Percentiles rank a stretch among this genome's conserved stretches.
phyloP scores from a whole-genome alignment of 805 yeast genomes.

The Starmerella stigmatis region DNA sequence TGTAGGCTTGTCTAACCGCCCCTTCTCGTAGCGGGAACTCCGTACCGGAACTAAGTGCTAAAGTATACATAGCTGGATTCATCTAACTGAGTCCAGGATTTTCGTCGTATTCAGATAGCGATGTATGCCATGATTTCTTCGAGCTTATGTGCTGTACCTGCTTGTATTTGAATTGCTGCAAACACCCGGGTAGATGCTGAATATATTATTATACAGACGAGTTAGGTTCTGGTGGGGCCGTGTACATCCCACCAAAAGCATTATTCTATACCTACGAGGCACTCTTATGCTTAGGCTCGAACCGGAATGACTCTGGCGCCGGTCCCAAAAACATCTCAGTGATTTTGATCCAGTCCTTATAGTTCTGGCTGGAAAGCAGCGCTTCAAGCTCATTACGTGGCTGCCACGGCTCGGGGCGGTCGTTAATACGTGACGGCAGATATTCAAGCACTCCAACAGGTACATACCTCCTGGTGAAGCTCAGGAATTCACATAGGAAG shows the following conservation, averaged over 20 bases:
- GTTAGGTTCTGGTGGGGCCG: too few relatives aligned
- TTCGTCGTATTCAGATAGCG: too few relatives aligned
- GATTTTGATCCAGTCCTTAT: conserved; percentile 89
- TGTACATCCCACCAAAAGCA: too few relatives aligned
- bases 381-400: conserved; percentile 93
- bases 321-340: conserved; percentile 93
- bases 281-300: conserved; percentile 91
- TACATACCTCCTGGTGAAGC: conserved; percentile 86
- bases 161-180: too few relatives aligned
- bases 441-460: conserved; percentile 89
- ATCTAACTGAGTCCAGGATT: too few relatives aligned
- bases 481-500: conserved; percentile 84
- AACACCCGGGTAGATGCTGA: too few relatives aligned
- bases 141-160: too few relatives aligned
- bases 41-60: background rate
- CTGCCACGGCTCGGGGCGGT: conserved; percentile 86
- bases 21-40: background rate
- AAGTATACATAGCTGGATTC: background rate
- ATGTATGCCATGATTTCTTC: too few relatives aligned
- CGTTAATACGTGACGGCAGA: conserved; percentile 79
- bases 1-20: background rate
- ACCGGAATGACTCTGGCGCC: conserved; percentile 60
- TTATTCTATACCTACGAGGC: conserved; percentile 45
- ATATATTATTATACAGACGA: too few relatives aligned
- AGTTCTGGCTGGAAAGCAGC: conserved; percentile 71